phyloP scores from a whole-genome alignment of 202 grass and related monocot genomes.

The Tripidium arundinaceum region DNA sequence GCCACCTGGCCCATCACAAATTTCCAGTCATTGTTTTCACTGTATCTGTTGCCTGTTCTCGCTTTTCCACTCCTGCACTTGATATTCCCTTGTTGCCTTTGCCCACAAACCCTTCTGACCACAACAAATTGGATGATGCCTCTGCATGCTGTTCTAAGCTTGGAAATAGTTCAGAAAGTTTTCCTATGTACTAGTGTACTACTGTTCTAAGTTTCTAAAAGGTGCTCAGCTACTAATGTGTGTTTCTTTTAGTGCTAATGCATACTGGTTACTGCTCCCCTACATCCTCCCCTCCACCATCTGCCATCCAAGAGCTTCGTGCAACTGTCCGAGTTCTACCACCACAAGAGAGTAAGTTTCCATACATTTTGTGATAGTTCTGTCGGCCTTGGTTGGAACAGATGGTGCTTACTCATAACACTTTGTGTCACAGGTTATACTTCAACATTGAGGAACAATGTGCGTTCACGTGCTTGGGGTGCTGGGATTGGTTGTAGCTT shows the following conservation, averaged over 20 bases:
- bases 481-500: constrained; percentile 95
- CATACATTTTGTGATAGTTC: constrained; percentile 11
- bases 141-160: neutral
- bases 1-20: neutral
- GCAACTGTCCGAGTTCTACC: constrained; percentile 78
- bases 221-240: neutral
- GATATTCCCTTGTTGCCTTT: neutral
- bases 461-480: constrained; percentile 98
- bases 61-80: neutral
- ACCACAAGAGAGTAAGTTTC: constrained; percentile 62
- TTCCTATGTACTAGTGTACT: no score
- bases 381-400: neutral
- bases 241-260: constrained; percentile 72
- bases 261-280: constrained; percentile 94
- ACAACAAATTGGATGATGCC: neutral
- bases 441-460: constrained; percentile 95
- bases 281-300: constrained; percentile 77
- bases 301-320: constrained; percentile 74
- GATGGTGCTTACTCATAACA: neutral
- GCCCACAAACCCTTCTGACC: neutral
- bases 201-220: constrained; percentile 8
- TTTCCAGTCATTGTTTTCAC: no score
- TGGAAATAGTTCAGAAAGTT: no score
- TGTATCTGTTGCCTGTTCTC: neutral
- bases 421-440: constrained; percentile 64